Evolutionary conservation across 805 yeast species (phyloP), one percentile per base, ranked within the genome.

Genomic region (Candida corydali): DNA sequence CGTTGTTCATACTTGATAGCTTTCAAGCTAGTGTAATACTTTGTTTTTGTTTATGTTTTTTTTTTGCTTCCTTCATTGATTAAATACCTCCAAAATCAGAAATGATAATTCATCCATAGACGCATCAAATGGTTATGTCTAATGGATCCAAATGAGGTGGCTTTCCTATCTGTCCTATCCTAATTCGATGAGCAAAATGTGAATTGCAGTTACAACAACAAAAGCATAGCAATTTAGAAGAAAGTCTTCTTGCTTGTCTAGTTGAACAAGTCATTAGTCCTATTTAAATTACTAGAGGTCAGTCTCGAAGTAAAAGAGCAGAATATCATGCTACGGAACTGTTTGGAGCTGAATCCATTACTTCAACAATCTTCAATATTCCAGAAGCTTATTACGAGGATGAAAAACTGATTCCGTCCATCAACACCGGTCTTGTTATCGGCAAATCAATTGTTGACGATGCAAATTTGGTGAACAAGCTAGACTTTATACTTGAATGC

Each of bases 121-220:
- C 33, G 44, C 48, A 32, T 37, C 50, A 33, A 50, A 61, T 36
- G 69, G 68, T 47, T 66, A 47, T 31, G 25, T 34, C 20, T 40
- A 57, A 48, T 59, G 45, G 71, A 65, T 34, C 55, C 69, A 27
- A 70, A 65, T 45, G 70, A 66, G 54, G 48, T 59, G 36, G 54
- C 64, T 52, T 54, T 69, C 68, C 71, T 64, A 61, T 61, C 69
- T 53, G n/a, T n/a, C n/a, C n/a, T n/a, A n/a, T n/a, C n/a, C n/a
- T 61, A 44, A 32, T 45, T 23, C 27, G 32, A 29, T 17, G 24
- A 23, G 32, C 32, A 35, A 33, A 33, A 38, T 29, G 12, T 23
- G 31, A 33, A 34, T 29, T 12, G 24, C 23, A 12, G 12, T n/a
- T 17, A 11, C 15, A 28, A 36, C 8, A 7, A 9, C 9, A 26